phyloP scores from a whole-genome alignment of 768 basidiomycete species.

The Lactarius hatsudake region DNA sequence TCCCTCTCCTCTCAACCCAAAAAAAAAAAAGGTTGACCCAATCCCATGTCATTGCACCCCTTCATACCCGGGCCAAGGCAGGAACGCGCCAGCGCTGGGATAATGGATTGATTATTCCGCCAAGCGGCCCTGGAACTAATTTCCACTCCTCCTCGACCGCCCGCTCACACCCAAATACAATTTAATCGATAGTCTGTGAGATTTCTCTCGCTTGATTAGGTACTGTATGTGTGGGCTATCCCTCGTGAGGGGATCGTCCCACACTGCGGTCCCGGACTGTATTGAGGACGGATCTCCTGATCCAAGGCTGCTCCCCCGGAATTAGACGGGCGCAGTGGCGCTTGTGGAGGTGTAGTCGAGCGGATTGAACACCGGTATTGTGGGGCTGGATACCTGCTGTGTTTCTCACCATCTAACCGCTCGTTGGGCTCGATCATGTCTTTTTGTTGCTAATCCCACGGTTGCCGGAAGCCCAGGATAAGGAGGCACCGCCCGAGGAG shows the following conservation, averaged over 20 bases:
- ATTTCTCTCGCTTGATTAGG: neutral
- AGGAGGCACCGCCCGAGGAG: neutral
- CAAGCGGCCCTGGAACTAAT: constrained; percentile 3
- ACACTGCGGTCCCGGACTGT: constrained; percentile 5
- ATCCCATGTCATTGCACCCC: neutral
- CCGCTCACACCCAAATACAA: neutral
- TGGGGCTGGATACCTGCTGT: neutral
- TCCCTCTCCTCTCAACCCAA: neutral
- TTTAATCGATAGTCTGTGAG: neutral
- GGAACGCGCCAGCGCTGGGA: constrained; percentile 20
- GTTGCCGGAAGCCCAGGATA: constrained; percentile 6
- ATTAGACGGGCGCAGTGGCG: constrained; percentile 18
- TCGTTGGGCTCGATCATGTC: constrained; percentile 13
- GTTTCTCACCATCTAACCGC: constrained; percentile 17
- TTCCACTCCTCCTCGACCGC: neutral
- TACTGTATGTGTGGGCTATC: neutral
- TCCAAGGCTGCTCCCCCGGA: neutral
- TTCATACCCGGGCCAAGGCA: neutral
- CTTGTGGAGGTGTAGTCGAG: constrained; percentile 7
- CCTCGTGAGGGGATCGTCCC: neutral
- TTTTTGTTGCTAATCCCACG: constrained; percentile 15
- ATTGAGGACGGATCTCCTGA: neutral
- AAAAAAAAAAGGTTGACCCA: neutral
- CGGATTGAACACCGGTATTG: constrained; percentile 3
- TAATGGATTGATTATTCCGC: neutral